phyloP scores from a whole-genome alignment of 805 yeast genomes.

The Diddensiella transvaalensis region DNA sequence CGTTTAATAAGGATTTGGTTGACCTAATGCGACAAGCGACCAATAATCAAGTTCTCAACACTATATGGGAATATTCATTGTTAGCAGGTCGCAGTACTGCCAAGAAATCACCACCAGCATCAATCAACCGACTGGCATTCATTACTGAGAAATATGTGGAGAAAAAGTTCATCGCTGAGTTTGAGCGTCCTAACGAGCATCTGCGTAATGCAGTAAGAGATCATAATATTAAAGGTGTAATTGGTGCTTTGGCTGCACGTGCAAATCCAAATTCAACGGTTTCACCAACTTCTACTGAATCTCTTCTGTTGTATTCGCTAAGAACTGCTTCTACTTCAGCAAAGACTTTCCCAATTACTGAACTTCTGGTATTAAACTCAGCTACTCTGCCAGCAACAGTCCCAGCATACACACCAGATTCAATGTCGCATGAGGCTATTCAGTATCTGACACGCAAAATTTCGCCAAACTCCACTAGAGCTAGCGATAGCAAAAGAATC shows the following conservation, averaged over 20 bases:
- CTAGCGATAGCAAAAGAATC: not conserved
- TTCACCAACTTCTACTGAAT: slow-evolving; percentile 20
- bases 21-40: slow-evolving; percentile 55
- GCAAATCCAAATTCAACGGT: slow-evolving; percentile 36
- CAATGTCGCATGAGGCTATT: slow-evolving; percentile 4
- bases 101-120: slow-evolving; percentile 21
- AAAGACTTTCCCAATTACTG: slow-evolving; percentile 36
- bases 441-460: slow-evolving; percentile 4
- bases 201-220: slow-evolving; percentile 35
- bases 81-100: too few species aligned
- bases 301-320: slow-evolving; percentile 34
- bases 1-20: slow-evolving; percentile 56
- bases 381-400: slow-evolving; percentile 28
- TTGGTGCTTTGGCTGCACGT: slow-evolving; percentile 37
- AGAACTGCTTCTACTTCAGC: slow-evolving; percentile 28
- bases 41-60: slow-evolving; percentile 53
- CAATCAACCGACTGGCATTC: slow-evolving; percentile 52
- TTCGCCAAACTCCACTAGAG: not conserved
- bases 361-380: slow-evolving; percentile 37
- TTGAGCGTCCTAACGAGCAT: slow-evolving; percentile 34
- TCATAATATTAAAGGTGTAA: slow-evolving; percentile 29
- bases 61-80: slow-evolving; percentile 52
- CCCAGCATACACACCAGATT: slow-evolving; percentile 7
- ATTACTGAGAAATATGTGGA: slow-evolving; percentile 63
- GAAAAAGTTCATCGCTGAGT: slow-evolving; percentile 42